Evolutionary conservation across 331 rosid genomes (phyloP).

Genomic region (Ulmus americana): DNA sequence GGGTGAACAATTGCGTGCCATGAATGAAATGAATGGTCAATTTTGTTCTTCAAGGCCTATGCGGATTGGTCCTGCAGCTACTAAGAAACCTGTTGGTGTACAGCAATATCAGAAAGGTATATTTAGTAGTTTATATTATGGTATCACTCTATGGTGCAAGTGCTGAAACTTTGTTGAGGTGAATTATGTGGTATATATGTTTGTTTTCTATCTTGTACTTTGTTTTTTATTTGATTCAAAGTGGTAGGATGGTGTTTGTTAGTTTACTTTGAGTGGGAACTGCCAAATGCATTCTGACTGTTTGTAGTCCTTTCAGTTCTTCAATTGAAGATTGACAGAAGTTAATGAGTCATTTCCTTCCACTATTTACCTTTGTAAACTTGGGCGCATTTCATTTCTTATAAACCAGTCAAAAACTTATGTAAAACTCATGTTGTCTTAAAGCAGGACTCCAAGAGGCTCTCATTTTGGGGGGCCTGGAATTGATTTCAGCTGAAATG

Average conservation of each 20-base stretch:
- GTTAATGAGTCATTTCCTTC: conserved; percentile 45
- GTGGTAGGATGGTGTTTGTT: conserved; percentile 17
- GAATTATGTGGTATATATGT: background rate
- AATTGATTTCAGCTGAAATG: conserved; percentile 71
- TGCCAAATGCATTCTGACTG: conserved; percentile 5
- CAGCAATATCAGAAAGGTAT: conserved; percentile 47
- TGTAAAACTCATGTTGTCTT: conserved; percentile 58
- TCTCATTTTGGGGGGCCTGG: conserved; percentile 65
- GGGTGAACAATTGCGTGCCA: conserved; percentile 47
- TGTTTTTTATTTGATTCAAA: conserved; percentile 6
- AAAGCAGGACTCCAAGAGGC: conserved; percentile 74
- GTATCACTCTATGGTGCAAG: background rate
- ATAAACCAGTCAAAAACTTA: conserved; percentile 45
- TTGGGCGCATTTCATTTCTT: conserved; percentile 41
- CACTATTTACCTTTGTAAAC: conserved; percentile 48
- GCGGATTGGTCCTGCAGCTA: conserved; percentile 60
- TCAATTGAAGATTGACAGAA: conserved; percentile 32
- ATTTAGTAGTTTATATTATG: background rate
- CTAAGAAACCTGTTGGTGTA: conserved; percentile 41
- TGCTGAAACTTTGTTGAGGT: background rate
- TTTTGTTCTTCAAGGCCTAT: conserved; percentile 57
- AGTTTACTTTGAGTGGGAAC: background rate
- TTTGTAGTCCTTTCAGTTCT: conserved; percentile 23
- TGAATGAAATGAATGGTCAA: conserved; percentile 61
- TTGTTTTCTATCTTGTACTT: background rate